Base-by-base conservation (phyloP, 179 eudicot genomes). In the Beta macrorhiza region DNA sequence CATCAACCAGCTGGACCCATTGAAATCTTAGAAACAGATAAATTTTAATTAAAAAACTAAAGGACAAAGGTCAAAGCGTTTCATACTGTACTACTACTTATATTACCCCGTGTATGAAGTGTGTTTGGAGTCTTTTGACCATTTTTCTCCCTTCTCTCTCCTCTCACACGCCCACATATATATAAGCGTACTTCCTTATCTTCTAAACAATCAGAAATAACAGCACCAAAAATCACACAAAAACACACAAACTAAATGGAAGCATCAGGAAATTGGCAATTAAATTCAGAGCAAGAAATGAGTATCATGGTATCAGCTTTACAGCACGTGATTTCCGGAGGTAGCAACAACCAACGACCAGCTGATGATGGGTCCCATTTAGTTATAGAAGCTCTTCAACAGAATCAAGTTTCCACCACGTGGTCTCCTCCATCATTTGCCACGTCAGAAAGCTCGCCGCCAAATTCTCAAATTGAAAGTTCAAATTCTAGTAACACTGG, bases 281-380 rank as follows among this genome's bases (percentile, higher is more conserved):
- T 57, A 55, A 59, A 19, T 25, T 47, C 74, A 0, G 85, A 87
- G 7, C 83, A 83, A 69, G 91, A 89, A 49, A 79, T 44, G 79
- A 75, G 79, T 13, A 74, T 86, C 72, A 86, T 89, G 81, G 91
- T 87, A 15, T 83, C 87, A 7, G 85, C 89, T 7, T 80, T 89
- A 0, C 15, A 62, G 17, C 82, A 83, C 74, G 90, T 87, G 6
- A 84, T 89, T 52, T 80, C 84, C 13, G 84, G 86, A 5, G 25
- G 5, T 12, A 8, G 42, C 47, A 72, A 20, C 47, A 51, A 22
- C 2, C 53, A 58, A 22, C 42, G 19, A 13, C 75, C 78, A 13
- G 25, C 69, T 0, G 5, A 11, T 6, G 73, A 83, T 20, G 64
- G 56, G 7, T 16, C 76, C 67, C 72, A 25, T 10, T 70, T 80